Base-by-base conservation (phyloP, 768 basidiomycete genomes). In the Phanerodontia chrysosporium region DNA sequence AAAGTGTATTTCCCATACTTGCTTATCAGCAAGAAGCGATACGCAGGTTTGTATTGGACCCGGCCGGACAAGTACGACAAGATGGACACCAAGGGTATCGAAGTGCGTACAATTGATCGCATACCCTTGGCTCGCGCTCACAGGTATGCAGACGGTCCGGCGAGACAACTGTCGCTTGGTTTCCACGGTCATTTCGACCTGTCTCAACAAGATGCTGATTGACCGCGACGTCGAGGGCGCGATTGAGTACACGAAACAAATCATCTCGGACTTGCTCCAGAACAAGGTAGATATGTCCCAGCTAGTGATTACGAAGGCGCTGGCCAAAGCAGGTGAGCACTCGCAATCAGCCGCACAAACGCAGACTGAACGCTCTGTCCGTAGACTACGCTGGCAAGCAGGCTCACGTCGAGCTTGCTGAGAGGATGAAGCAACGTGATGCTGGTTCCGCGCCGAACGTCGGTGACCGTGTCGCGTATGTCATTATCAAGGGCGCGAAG, bases 21-120 rank as follows among this genome's bases (percentile, higher is more conserved):
- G 55, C 86, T 99, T 51, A 99, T 99, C 74, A 98, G 79, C 80
- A 99, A 99, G 76, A 99, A 99, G 75, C 87, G 97, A 46, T 99
- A 99, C 73, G 97, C 97, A 1, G 97, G 97, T 6, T 75, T 98
- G 58, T 98, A 99, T 70, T 99, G 97, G 97, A 98, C 97, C 1
- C 87, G 84, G 63, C 77, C 88, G 13, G 95, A 98, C 44, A 97
- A 94, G 69, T 96, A 91, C 65, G 97, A 99, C 73, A 98, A 98
- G 76, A 98, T 98, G 97, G 97, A 99, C 66, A 90, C 96, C 1
- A 99, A 99, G 76, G 97, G 97, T 68, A 98, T 99, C 58, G 97
- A 99, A 83, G 95, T 94, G 56, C 2, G 83, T 67, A 30, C 35
- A 32, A 18, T 22, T n/a, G 21, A 16, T 51, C 9, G 27, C n/a